Percentiles rank a stretch among this genome's conserved stretches.
phyloP scores from a whole-genome alignment of 306 rosid species.

The Inga laurina region DNA sequence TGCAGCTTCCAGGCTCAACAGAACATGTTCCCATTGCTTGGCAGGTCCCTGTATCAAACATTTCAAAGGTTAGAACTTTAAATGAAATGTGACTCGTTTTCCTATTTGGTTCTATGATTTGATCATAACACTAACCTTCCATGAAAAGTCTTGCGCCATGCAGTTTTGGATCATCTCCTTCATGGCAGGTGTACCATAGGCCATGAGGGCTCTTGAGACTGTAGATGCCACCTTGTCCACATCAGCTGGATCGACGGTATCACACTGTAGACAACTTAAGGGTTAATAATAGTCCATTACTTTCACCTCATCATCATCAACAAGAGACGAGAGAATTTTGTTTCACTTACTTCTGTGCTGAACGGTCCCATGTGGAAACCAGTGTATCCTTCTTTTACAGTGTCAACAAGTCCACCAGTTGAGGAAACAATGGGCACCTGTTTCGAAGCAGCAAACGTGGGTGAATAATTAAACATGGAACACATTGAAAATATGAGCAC shows the following conservation, averaged over 20 bases:
- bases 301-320: constrained; percentile 22
- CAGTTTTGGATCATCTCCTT: constrained; percentile 55
- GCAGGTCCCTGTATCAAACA: constrained; percentile 72
- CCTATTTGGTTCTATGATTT: not conserved
- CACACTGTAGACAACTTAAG: constrained; percentile 53
- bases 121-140: constrained; percentile 62
- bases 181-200: constrained; percentile 47
- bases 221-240: constrained; percentile 51
- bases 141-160: constrained; percentile 82
- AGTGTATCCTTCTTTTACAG: constrained; percentile 80
- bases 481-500: not conserved
- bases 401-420: constrained; percentile 88
- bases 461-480: constrained; percentile 8
- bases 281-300: not conserved
- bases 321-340: not conserved
- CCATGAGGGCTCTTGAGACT: constrained; percentile 48
- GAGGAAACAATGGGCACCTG: constrained; percentile 82
- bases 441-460: not conserved
- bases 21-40: constrained; percentile 69
- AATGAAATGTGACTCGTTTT: not conserved
- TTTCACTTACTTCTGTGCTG: constrained; percentile 51
- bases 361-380: constrained; percentile 78
- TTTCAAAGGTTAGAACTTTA: not conserved
- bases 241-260: constrained; percentile 66
- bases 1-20: constrained; percentile 68